phyloP scores from a whole-genome alignment of 352 stramenopile species.

The Phytophthora sp. region DNA sequence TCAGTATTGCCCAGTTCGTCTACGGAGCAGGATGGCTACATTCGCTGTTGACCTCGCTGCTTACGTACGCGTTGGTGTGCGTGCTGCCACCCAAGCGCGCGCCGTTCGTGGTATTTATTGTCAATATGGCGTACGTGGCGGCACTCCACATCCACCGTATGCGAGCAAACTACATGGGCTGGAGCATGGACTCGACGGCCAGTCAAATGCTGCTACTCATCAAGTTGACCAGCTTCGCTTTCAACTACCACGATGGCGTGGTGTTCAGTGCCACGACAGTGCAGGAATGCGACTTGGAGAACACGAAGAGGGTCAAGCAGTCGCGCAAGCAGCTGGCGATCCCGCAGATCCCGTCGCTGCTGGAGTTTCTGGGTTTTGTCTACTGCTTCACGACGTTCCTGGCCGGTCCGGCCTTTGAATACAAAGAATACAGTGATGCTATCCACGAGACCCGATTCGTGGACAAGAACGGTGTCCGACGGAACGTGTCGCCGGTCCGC shows the following conservation, averaged over 20 bases:
- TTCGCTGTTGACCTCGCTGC: constrained; percentile 90
- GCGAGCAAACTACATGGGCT: constrained; percentile 95
- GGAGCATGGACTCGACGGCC: constrained; percentile 85
- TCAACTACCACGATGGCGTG: constrained; percentile 95
- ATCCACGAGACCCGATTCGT: constrained; percentile 61
- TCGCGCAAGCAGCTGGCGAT: constrained; percentile 63
- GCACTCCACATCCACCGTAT: constrained; percentile 95
- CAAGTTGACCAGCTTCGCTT: constrained; percentile 97
- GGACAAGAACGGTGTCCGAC: constrained; percentile 38
- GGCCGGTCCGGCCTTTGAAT: constrained; percentile 95
- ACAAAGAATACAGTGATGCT: constrained; percentile 91
- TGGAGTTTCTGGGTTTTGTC: constrained; percentile 97
- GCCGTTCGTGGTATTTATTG: constrained; percentile 90
- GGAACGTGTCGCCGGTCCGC: constrained; percentile 36
- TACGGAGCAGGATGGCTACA: constrained; percentile 94
- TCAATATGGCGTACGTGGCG: constrained; percentile 94
- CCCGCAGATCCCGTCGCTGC: constrained; percentile 79
- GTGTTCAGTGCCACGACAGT: constrained; percentile 36
- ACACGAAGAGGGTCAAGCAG: constrained; percentile 41
- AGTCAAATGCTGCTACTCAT: constrained; percentile 96
- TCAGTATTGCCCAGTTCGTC: constrained; percentile 96
- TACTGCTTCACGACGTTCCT: constrained; percentile 97
- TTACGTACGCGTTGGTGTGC: constrained; percentile 88
- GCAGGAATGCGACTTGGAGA: constrained; percentile 28
- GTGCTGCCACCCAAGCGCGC: constrained; percentile 53